phyloP scores from a whole-genome alignment of 768 basidiomycete genomes.

The Leccinum broughii region DNA sequence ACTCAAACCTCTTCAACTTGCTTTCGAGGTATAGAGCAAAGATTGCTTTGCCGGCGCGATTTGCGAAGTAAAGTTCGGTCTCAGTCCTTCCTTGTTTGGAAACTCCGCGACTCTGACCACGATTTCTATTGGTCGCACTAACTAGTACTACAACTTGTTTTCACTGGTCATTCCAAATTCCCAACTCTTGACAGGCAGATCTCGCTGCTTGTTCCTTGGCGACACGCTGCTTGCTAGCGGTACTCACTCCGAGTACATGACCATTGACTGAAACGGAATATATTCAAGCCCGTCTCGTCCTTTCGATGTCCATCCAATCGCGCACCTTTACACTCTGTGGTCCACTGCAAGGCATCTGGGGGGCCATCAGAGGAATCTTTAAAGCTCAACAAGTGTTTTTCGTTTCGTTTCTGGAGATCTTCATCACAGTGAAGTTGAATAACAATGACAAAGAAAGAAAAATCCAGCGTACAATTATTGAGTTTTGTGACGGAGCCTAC shows the following conservation, averaged over 20 bases:
- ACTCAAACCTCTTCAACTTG: background rate
- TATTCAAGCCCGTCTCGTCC: background rate
- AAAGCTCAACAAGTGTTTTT: slow-evolving; percentile 41
- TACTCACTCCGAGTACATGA: slow-evolving; percentile 47
- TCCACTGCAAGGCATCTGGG: slow-evolving; percentile 47
- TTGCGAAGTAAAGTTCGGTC: slow-evolving; percentile 1
- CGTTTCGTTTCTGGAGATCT: slow-evolving; percentile 40
- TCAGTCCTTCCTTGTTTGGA: slow-evolving; percentile 19
- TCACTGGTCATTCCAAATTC: slow-evolving; percentile 16
- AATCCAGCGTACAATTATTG: slow-evolving; percentile 46
- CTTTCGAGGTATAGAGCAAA: background rate
- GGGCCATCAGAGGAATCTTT: slow-evolving; percentile 42
- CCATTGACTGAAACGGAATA: slow-evolving; percentile 43
- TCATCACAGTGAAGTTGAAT: background rate
- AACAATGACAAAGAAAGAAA: background rate
- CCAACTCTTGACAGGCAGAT: slow-evolving; percentile 40
- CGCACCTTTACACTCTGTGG: slow-evolving; percentile 58
- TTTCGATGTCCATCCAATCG: background rate
- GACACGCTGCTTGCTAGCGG: slow-evolving; percentile 33
- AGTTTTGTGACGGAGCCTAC: slow-evolving; percentile 36
- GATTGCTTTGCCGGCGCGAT: slow-evolving; percentile 1
- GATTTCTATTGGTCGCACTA: background rate
- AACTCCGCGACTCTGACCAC: slow-evolving; percentile 28
- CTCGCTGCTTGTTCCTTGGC: slow-evolving; percentile 53
- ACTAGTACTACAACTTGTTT: background rate